Base-by-base conservation (phyloP, 306 rosid species). In the Quercus wislizeni region DNA sequence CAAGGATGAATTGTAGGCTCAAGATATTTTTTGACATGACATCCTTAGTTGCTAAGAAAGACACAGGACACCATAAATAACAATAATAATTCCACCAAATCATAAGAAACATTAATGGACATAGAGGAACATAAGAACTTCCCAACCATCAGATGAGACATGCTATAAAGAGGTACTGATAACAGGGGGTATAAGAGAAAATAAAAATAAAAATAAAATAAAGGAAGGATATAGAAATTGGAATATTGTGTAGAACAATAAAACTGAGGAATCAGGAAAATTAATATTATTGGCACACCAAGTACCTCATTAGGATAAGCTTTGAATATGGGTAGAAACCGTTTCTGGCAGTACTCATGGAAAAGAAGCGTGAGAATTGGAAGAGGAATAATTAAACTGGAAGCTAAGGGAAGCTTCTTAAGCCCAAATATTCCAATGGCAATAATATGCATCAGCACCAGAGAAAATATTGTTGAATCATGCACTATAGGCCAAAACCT, bases 381-480 rank as follows among this genome's bases (percentile, higher is more conserved):
- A 79, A 93, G 98, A 83, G 97, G 95, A 82, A 90, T 20, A 27
- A n/a, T 87, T 78, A 91, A 82, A 64, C 55, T 78, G 15, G 98
- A 27, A 62, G 95, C 97, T 28, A 91, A 82, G 55, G 93, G 89
- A 79, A 91, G 81, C 73, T 83, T 73, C 85, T 91, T 93, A 75
- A 91, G 82, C 61, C 98, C 95, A 58, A 93, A 93, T 51, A 91
- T 70, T 28, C 98, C 98, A 81, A 93, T 89, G 21, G 89, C 92
- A 79, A 93, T 91, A 52, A 91, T 68, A 79, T 93, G 98, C 98
- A 93, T 93, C 68, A 93, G 85, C 56, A 89, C 64, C 87, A 93
- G 83, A 20, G 97, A 87, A 81, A 91, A 93, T 62, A 93, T 85
- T 46, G 90, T 90, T 18, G 97, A 90, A 54, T 57, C 18, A 79